phyloP scores from a whole-genome alignment of 805 yeast genomes.

The Nakazawaea anatomiae region DNA sequence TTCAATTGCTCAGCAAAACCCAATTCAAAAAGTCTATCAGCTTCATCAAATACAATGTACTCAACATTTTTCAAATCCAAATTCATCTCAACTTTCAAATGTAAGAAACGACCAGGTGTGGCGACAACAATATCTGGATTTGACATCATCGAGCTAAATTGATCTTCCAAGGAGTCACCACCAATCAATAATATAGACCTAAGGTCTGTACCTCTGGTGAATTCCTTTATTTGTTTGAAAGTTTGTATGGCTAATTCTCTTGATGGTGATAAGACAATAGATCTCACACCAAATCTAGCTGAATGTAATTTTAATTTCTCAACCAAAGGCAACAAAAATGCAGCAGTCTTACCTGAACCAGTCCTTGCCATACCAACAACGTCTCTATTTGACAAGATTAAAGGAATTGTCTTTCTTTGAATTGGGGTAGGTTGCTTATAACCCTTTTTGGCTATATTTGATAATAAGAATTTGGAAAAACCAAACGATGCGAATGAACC shows the following conservation, averaged over 20 bases:
- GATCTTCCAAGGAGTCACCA: conserved; percentile 98
- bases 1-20: conserved; percentile 92
- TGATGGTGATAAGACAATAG: conserved; percentile 86
- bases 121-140: conserved; percentile 95
- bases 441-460: conserved; percentile 77
- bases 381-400: conserved; percentile 80
- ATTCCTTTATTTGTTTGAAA: conserved; percentile 80
- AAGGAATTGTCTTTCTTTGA: conserved; percentile 92
- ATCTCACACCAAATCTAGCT: conserved; percentile 85
- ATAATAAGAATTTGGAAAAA: conserved; percentile 61
- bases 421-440: conserved; percentile 96
- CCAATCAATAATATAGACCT: conserved; percentile 83
- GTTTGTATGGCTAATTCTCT: conserved; percentile 97
- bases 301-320: conserved; percentile 80
- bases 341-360: conserved; percentile 99
- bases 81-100: conserved; percentile 92
- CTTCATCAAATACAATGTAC: conserved; percentile 93
- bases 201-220: conserved; percentile 76
- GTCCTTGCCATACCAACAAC: conserved; percentile 99
- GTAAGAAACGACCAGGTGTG: conserved; percentile 96
- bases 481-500: conserved; percentile 93
- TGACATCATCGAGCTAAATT: conserved; percentile 84
- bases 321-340: conserved; percentile 85
- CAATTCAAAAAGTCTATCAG: conserved; percentile 94
- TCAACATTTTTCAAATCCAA: conserved; percentile 79